Evolutionary conservation across 352 stramenopile genomes (phyloP).

Genomic region (Blastocystis sp.): DNA sequence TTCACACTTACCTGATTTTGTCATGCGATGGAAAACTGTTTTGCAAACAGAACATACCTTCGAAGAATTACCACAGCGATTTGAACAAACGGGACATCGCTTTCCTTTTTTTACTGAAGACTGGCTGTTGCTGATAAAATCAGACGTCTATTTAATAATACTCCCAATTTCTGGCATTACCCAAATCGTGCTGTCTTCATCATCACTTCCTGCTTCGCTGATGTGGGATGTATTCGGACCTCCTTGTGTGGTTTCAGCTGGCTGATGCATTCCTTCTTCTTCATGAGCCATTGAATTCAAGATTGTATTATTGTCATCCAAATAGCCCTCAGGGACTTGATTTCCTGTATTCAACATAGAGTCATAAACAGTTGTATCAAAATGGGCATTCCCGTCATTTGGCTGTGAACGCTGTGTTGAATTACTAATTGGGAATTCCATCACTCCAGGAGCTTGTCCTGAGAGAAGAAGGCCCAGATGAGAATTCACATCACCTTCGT

Average conservation of each 20-base stretch:
- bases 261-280: not conserved
- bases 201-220: not conserved
- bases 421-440: slow-evolving; percentile 6
- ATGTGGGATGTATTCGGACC: not conserved
- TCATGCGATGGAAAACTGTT: not conserved
- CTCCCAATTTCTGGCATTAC: not conserved
- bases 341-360: not conserved
- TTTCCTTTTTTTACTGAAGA: slow-evolving; percentile 38
- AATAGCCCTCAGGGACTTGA: not conserved
- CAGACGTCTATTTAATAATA: slow-evolving; percentile 6
- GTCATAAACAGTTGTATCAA: not conserved
- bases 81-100: slow-evolving; percentile 46
- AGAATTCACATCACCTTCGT: not conserved
- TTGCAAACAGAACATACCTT: slow-evolving; percentile 59
- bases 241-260: not conserved
- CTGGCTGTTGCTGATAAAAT: slow-evolving; percentile 34
- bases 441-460: not conserved
- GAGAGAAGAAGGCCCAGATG: not conserved
- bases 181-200: not conserved
- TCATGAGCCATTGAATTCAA: not conserved
- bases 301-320: not conserved
- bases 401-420: not conserved
- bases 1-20: not conserved
- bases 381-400: not conserved
- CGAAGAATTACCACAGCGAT: slow-evolving; percentile 51